A percentile compares a stretch with the other conserved stretches of the same genome.
Conservation (phyloP, 2,329 filamentous ascomycete genomes). For the Keithomyces neogunnii region DNA sequence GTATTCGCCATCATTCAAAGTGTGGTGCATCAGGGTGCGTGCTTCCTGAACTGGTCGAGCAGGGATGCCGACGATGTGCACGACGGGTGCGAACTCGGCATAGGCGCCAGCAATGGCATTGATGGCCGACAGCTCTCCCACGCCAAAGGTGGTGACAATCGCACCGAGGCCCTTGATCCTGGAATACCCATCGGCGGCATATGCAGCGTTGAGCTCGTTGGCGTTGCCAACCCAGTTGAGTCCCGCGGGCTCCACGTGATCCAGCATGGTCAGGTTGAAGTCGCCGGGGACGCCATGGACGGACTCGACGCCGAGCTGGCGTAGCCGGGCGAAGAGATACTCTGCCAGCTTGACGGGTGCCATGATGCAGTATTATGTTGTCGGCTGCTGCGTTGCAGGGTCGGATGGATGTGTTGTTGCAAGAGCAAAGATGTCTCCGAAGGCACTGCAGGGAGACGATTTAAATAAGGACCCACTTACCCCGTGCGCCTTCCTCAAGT, state of each 20-base stretch:
- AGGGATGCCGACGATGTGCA: constrained; percentile 50
- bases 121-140: constrained; percentile 48
- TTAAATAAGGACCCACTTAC: not conserved
- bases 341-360: constrained; percentile 10
- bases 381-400: not conserved
- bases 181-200: constrained; percentile 50
- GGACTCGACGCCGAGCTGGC: constrained; percentile 49
- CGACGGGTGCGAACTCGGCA: constrained; percentile 45
- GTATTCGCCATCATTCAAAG: constrained; percentile 47
- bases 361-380: not conserved
- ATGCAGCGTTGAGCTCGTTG: constrained; percentile 51
- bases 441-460: not conserved
- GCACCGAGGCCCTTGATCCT: constrained; percentile 41
- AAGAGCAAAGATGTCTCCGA: not conserved
- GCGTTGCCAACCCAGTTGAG: constrained; percentile 41
- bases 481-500: not conserved
- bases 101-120: constrained; percentile 52
- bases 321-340: constrained; percentile 52
- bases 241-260: constrained; percentile 27
- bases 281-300: constrained; percentile 42
- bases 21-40: constrained; percentile 41
- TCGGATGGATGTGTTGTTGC: not conserved
- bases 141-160: constrained; percentile 51
- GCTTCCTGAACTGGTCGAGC: constrained; percentile 31
- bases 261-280: constrained; percentile 29